phyloP scores from a whole-genome alignment of 2,329 filamentous ascomycete species.

The Monilinia aucupariae region DNA sequence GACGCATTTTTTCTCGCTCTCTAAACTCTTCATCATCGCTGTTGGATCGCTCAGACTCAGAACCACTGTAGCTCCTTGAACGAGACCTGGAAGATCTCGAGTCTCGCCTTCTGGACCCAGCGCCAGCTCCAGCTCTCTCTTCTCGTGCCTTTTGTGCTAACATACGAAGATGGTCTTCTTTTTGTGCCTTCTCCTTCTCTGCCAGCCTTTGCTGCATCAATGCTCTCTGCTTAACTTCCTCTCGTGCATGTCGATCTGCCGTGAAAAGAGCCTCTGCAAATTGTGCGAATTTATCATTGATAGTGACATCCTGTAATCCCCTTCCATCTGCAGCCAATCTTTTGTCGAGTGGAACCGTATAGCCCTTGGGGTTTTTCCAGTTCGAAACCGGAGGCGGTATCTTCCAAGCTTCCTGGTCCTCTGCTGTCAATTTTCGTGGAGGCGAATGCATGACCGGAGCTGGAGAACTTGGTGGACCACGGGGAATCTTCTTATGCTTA shows the following conservation, averaged over 20 bases:
- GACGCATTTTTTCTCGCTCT: conserved; percentile 70
- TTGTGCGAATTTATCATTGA: conserved; percentile 98
- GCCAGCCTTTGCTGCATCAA: conserved; percentile 94
- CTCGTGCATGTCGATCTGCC: conserved; percentile 87
- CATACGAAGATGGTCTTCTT: conserved; percentile 84
- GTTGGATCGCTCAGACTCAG: conserved; percentile 40
- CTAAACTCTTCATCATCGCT: conserved; percentile 60
- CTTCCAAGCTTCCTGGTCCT: conserved; percentile 95
- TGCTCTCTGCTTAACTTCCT: conserved; percentile 88
- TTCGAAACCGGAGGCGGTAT: conserved; percentile 88
- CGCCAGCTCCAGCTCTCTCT: conserved; percentile 57
- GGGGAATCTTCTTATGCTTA: conserved; percentile 97
- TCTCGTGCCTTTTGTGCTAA: conserved; percentile 89
- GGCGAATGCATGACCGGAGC: conserved; percentile 94
- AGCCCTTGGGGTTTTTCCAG: conserved; percentile 99
- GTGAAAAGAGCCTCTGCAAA: conserved; percentile 93
- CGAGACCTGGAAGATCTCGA: conserved; percentile 38
- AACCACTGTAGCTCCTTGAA: conserved; percentile 48
- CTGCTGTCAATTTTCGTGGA: conserved; percentile 87
- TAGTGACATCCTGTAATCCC: conserved; percentile 85
- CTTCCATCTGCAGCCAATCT: conserved; percentile 88
- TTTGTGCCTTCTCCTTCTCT: conserved; percentile 92
- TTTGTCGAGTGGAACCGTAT: conserved; percentile 93
- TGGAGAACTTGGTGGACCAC: conserved; percentile 85
- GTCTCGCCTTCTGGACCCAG: conserved; percentile 39